These are phyloP conservation scores for Phytophthora meadii DNA, from an alignment of 352 stramenopile genomes.

Conservation along the genomic window DNA sequence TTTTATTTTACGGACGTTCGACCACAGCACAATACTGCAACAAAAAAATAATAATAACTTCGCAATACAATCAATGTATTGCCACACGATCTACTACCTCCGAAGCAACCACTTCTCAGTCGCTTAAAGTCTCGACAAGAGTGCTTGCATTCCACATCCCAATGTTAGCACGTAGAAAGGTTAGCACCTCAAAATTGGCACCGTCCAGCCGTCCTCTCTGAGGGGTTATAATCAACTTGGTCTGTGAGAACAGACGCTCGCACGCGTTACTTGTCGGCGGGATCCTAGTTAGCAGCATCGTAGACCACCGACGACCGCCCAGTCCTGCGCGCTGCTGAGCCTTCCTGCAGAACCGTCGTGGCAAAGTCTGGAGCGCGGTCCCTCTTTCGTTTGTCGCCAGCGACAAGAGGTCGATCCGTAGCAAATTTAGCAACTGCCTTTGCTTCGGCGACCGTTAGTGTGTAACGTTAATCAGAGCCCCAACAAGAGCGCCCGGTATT, in stretches of 20 bases:
- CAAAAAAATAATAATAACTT: slow-evolving; percentile 1
- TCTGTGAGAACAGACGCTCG: slow-evolving; percentile 2
- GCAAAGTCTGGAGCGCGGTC: too few species aligned
- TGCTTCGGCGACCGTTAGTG: slow-evolving; percentile 62
- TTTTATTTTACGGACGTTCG: slow-evolving; percentile 2
- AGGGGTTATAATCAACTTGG: slow-evolving; percentile 1
- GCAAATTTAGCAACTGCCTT: too few species aligned
- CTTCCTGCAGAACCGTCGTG: background rate
- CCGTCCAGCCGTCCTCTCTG: slow-evolving; percentile 1
- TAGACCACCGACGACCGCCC: slow-evolving; percentile 6
- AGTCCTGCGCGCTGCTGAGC: background rate
- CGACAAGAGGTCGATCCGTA: too few species aligned
- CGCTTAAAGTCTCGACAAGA: background rate
- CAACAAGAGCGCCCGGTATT: too few species aligned
- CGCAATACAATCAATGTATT: slow-evolving; percentile 1
- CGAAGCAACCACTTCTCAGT: background rate
- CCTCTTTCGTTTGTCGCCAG: too few species aligned
- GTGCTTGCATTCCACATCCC: background rate
- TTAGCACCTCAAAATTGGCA: slow-evolving; percentile 16
- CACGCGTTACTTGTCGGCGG: slow-evolving; percentile 3
- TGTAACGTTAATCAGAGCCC: too few species aligned
- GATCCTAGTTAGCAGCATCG: slow-evolving; percentile 4
- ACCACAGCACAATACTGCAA: background rate
- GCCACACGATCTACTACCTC: background rate
- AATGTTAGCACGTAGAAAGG: slow-evolving; percentile 10